phyloP scores from a whole-genome alignment of 768 basidiomycete species.

The Lactifluus piperatus region DNA sequence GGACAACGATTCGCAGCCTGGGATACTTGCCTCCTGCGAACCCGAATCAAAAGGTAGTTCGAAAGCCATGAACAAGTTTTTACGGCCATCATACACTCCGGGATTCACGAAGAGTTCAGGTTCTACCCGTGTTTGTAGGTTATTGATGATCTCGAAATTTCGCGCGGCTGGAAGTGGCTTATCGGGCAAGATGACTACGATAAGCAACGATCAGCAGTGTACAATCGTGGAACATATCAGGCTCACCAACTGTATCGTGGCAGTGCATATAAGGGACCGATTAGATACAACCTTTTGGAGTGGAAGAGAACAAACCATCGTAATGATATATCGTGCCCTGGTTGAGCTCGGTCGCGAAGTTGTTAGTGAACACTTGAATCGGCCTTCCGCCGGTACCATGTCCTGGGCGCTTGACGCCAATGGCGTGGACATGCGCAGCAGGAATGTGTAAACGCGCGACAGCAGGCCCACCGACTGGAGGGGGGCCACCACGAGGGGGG shows the following conservation, averaged over 20 bases:
- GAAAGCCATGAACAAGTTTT: slow-evolving; percentile 60
- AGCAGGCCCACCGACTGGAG: slow-evolving; percentile 23
- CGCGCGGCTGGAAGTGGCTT: slow-evolving; percentile 57
- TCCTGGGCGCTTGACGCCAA: slow-evolving; percentile 62
- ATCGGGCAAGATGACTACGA: slow-evolving; percentile 56
- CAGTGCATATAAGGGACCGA: neutral
- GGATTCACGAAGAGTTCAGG: slow-evolving; percentile 64
- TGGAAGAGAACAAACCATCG: slow-evolving; percentile 45
- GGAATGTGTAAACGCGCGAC: slow-evolving; percentile 24
- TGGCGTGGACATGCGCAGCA: slow-evolving; percentile 36
- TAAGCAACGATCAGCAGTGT: neutral
- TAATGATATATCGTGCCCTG: slow-evolving; percentile 65
- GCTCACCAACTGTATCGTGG: slow-evolving; percentile 35
- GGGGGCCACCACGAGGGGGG: slow-evolving; percentile 24
- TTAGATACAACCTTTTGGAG: neutral
- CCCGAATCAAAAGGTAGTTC: slow-evolving; percentile 49
- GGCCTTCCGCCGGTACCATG: slow-evolving; percentile 49
- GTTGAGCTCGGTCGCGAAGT: slow-evolving; percentile 54
- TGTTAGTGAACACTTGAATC: slow-evolving; percentile 44
- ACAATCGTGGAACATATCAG: neutral
- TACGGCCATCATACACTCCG: slow-evolving; percentile 71
- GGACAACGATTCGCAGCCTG: neutral
- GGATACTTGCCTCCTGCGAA: slow-evolving; percentile 37
- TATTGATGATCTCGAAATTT: slow-evolving; percentile 62
- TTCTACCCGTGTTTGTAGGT: slow-evolving; percentile 48